A percentile compares a stretch with the other conserved stretches of the same genome.
These are phyloP conservation scores for Thermochaetoides thermophila DNA, from an alignment of 495 filamentous ascomycete genomes.

Conservation along the genomic window DNA sequence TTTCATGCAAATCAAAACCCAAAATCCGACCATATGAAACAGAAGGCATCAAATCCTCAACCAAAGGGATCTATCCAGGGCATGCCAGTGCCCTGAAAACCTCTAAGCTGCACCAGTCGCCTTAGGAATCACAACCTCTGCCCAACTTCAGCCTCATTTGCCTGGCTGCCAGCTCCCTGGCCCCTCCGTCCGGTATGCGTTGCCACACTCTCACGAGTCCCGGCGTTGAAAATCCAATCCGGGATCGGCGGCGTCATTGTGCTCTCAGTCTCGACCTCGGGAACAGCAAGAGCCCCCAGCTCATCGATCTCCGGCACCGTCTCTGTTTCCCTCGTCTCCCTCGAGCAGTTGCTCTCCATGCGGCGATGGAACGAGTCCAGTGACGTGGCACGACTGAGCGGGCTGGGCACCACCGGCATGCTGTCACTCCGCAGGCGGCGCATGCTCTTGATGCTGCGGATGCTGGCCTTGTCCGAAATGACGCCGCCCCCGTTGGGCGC, in stretches of 20 bases:
- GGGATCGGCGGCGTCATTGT: slow-evolving; percentile 45
- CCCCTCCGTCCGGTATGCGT: slow-evolving; percentile 19
- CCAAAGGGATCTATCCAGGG: no score
- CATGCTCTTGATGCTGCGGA: slow-evolving; percentile 44
- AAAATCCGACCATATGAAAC: no score
- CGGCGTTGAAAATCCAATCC: slow-evolving; percentile 39
- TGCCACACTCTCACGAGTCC: slow-evolving; percentile 28
- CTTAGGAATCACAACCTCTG: no score
- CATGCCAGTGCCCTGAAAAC: no score
- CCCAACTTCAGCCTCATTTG: not conserved
- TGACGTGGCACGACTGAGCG: slow-evolving; percentile 34
- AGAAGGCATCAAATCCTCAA: no score
- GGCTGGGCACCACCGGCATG: slow-evolving; percentile 39
- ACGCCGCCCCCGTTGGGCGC: slow-evolving; percentile 54
- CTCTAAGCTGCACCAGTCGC: no score
- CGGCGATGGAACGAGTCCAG: slow-evolving; percentile 27
- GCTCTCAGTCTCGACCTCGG: slow-evolving; percentile 12
- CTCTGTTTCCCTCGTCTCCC: slow-evolving; percentile 7
- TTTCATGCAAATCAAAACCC: no score
- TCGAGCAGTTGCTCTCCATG: not conserved
- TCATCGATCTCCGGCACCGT: slow-evolving; percentile 18
- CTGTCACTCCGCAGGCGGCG: slow-evolving; percentile 41
- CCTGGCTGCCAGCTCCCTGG: slow-evolving; percentile 1
- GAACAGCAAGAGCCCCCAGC: slow-evolving; percentile 11
- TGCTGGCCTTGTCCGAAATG: slow-evolving; percentile 42